These are phyloP conservation scores for Primulina tabacum DNA, from an alignment of 257 asterid genomes.

Conservation along the genomic window DNA sequence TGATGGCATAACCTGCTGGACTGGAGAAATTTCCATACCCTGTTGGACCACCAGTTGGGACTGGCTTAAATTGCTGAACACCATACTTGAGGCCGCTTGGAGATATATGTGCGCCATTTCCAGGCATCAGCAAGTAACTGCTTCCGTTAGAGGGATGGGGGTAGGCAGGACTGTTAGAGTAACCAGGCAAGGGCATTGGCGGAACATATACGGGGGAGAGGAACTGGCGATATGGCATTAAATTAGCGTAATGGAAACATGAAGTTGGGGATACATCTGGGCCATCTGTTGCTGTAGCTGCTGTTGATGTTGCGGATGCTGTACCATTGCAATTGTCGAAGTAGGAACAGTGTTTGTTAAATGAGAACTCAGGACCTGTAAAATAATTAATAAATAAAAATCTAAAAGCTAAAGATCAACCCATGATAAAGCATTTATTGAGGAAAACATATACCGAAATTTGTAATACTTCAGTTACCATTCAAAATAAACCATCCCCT, in stretches of 20 bases:
- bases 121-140: constrained; percentile 85
- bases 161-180: constrained; percentile 77
- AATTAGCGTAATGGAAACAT: constrained; percentile 71
- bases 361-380: constrained; percentile 57
- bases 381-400: constrained; percentile 17
- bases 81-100: constrained; percentile 75
- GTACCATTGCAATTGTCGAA: constrained; percentile 66
- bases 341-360: constrained; percentile 49
- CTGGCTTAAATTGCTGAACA: constrained; percentile 82
- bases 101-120: constrained; percentile 68
- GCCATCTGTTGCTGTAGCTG: constrained; percentile 59
- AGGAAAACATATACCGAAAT: neutral
- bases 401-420: neutral
- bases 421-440: neutral
- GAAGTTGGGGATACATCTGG: constrained; percentile 95
- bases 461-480: constrained; percentile 2
- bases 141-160: constrained; percentile 92
- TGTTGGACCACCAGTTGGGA: constrained; percentile 62
- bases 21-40: constrained; percentile 77
- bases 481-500: neutral
- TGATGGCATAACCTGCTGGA: constrained; percentile 81
- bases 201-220: constrained; percentile 81
- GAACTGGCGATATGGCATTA: constrained; percentile 89
- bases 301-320: constrained; percentile 61
- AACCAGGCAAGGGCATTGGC: constrained; percentile 83